These are phyloP conservation scores for Rhodotorula sp. DNA, from an alignment of 1,284 basidiomycete genomes.

Conservation along the genomic window DNA sequence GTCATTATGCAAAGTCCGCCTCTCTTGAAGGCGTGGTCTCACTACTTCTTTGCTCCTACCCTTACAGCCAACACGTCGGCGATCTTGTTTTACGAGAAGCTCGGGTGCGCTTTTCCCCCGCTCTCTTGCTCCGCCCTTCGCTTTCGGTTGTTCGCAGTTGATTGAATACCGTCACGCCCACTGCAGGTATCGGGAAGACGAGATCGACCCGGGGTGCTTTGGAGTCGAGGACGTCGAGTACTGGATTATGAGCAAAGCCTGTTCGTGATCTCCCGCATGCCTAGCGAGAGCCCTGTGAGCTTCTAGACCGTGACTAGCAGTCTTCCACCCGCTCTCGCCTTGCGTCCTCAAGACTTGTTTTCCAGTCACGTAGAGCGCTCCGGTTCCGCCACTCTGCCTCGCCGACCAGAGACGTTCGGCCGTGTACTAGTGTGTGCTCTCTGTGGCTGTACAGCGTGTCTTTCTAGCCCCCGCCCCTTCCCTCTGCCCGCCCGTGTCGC, in stretches of 20 bases:
- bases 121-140: background rate
- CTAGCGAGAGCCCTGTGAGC: background rate
- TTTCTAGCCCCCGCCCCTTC: background rate
- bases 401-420: background rate
- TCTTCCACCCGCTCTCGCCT: too few species aligned
- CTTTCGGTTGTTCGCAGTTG: background rate
- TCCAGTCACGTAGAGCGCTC: too few species aligned
- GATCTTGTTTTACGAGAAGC: slow-evolving; percentile 18
- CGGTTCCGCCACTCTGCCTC: background rate
- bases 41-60: background rate
- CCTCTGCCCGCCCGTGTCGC: background rate
- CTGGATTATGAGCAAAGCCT: slow-evolving; percentile 23
- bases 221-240: slow-evolving; percentile 26
- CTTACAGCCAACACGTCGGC: slow-evolving; percentile 29
- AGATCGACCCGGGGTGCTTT: slow-evolving; percentile 29
- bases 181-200: slow-evolving; percentile 22
- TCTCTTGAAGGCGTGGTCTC: background rate
- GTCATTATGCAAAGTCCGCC: background rate
- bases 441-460: background rate
- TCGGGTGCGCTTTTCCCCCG: slow-evolving; percentile 13
- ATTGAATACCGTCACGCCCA: background rate
- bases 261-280: background rate
- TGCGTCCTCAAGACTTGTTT: background rate
- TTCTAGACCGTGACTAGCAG: too few species aligned
- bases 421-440: background rate